Conservation (phyloP, 2,329 filamentous ascomycete species). For the Sporothrix inflata region DNA sequence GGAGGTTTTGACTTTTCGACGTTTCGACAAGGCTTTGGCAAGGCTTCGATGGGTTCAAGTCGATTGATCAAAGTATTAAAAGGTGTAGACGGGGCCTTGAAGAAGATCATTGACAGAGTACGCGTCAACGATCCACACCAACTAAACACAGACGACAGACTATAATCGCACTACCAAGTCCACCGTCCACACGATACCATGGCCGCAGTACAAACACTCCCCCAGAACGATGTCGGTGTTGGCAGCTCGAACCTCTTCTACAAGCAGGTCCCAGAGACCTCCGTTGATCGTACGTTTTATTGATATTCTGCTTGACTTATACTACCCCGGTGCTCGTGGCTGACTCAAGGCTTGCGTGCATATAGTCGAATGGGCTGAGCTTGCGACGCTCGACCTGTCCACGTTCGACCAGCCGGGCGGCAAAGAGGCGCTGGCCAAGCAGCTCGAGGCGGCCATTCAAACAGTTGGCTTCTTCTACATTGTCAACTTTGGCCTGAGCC, state of each 20-base stretch:
- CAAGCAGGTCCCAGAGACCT: conserved; percentile 43
- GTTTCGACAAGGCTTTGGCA: too few relatives aligned
- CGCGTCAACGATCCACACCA: not conserved
- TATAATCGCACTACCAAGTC: not conserved
- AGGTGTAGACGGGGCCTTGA: too few relatives aligned
- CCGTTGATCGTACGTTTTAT: conserved; percentile 40
- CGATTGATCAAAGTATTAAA: too few relatives aligned
- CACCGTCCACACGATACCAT: not conserved
- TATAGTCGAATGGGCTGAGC: conserved; percentile 31
- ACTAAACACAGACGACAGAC: not conserved
- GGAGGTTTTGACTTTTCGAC: too few relatives aligned
- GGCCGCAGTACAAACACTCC: conserved; percentile 24
- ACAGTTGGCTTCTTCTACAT: conserved; percentile 57
- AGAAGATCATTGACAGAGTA: not conserved
- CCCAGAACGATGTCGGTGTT: not conserved
- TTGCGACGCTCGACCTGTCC: conserved; percentile 40
- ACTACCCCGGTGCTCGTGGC: too few relatives aligned
- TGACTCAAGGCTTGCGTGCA: too few relatives aligned
- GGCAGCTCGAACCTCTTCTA: conserved; percentile 36
- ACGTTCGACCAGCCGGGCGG: conserved; percentile 41
- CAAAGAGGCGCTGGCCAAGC: conserved; percentile 41
- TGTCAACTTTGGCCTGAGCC: conserved; percentile 59
- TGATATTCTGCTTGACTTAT: not conserved
- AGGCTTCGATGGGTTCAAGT: too few relatives aligned
- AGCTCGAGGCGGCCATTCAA: conserved; percentile 49